Base-by-base conservation (phyloP, 306 rosid genomes). In the Dryas octopetala region DNA sequence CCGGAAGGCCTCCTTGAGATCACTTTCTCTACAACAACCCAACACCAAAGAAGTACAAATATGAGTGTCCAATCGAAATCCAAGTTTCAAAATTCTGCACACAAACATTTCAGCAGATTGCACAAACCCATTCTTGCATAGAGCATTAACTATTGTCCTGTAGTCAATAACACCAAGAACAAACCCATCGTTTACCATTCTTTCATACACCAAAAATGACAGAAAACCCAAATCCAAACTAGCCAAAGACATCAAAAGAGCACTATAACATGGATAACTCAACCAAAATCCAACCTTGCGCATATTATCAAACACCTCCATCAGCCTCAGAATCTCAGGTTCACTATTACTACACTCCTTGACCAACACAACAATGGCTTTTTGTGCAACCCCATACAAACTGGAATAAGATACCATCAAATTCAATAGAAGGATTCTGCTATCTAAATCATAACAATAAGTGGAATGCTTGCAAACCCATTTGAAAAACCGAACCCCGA, bases 391-490 rank as follows among this genome's bases (percentile, higher is more conserved):
- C 45, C 44, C 66, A 32, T 61, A 61, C 8, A 61, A 28, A 61
- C 8, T 6, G 0, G 43, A 38, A 38, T 9, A 61, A 38, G 45
- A 5, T 2, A 61, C 66, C 66, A 61, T 28, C 66, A 61, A 28
- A 61, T 61, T 61, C 66, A 61, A 38, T 45, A 61, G 10, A 61
- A 40, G 17, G 5, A 61, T 11, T 61, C 66, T 61, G 16, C 45
- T 28, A 47, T 68, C 72, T 3, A 68, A 68, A 49, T 68, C 72
- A 48, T 68, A 68, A 68, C 72, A 68, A 6, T 68, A 68, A 49
- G 72, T 68, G 14, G 72, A 68, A 17, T 68, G 72, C 57, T 48
- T 68, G 50, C 57, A 68, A 68, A 68, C 72, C 72, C 72, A 68
- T 11, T 68, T 68, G 72, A 68, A 68, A 49, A 68, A 68, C 9